phyloP scores from a whole-genome alignment of 139 green algal genomes.

The Chlorella sp. region DNA sequence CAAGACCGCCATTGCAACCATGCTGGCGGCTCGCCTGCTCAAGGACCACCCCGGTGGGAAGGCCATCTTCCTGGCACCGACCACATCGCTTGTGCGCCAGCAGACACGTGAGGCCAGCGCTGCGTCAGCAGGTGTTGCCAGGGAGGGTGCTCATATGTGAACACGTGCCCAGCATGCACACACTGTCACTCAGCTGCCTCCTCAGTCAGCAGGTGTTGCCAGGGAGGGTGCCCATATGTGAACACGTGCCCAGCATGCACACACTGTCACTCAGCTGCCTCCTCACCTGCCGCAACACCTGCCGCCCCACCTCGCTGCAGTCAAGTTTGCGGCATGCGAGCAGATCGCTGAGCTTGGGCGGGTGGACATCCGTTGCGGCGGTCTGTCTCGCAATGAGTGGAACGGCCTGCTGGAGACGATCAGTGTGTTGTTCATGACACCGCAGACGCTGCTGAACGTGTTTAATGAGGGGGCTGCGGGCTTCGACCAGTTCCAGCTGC shows the following conservation, averaged over 20 bases:
- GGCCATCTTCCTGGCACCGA: neutral
- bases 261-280: too few species aligned
- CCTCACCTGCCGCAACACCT: too few species aligned
- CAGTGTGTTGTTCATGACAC: neutral
- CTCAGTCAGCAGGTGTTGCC: too few species aligned
- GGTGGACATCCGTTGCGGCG: neutral
- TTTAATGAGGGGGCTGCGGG: neutral
- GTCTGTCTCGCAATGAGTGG: neutral
- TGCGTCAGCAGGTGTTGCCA: too few species aligned
- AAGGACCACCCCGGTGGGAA: neutral
- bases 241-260: too few species aligned
- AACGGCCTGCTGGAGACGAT: neutral
- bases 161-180: too few species aligned
- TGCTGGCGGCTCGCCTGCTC: neutral
- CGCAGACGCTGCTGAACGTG: constrained; percentile 1
- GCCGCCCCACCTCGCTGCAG: neutral
- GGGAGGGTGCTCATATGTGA: too few species aligned
- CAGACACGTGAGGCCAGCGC: neutral
- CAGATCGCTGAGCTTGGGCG: neutral
- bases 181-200: too few species aligned
- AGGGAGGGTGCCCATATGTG: too few species aligned
- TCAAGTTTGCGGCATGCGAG: neutral
- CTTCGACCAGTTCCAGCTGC: neutral
- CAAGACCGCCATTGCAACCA: neutral
- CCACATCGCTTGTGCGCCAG: constrained; percentile 1